These are phyloP conservation scores for Kitagawia praeruptora DNA, from an alignment of 129 eudicot species.

Conservation along the genomic window DNA sequence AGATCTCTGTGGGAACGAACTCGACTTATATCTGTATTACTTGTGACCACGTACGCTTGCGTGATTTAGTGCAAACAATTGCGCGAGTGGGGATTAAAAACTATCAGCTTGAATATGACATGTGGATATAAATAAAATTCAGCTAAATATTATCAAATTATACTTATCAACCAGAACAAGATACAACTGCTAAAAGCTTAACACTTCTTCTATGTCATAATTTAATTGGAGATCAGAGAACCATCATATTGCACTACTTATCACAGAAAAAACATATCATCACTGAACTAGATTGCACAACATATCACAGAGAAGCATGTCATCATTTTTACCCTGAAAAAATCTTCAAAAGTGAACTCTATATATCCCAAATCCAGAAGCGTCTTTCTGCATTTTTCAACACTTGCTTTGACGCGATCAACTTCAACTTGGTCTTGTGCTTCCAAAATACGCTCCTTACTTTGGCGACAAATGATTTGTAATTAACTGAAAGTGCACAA, in stretches of 20 bases:
- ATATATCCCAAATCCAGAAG: conserved; percentile 82
- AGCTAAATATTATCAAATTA: neutral
- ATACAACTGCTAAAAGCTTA: neutral
- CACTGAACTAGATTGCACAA: neutral
- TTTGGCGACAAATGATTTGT: conserved; percentile 12
- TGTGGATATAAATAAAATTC: neutral
- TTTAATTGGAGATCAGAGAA: neutral
- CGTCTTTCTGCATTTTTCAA: conserved; percentile 77
- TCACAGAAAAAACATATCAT: neutral
- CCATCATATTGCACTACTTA: neutral
- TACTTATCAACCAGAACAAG: too few species aligned
- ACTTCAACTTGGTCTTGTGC: conserved; percentile 79
- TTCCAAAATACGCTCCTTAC: conserved; percentile 76
- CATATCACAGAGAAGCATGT: neutral
- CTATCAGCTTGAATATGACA: neutral
- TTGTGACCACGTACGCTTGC: too few species aligned
- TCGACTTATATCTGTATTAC: too few species aligned
- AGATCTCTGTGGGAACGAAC: too few species aligned
- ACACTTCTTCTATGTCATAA: neutral
- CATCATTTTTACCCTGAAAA: conserved; percentile 53
- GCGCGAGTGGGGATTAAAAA: neutral
- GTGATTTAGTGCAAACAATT: too few species aligned
- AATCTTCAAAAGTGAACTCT: conserved; percentile 94
- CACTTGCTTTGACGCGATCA: conserved; percentile 47
- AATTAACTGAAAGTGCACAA: conserved; percentile 8